Percentiles rank a stretch among this genome's conserved stretches.
Conservation (phyloP, 176 grass and related monocot genomes). For the Eremochloa ophiuroides region DNA sequence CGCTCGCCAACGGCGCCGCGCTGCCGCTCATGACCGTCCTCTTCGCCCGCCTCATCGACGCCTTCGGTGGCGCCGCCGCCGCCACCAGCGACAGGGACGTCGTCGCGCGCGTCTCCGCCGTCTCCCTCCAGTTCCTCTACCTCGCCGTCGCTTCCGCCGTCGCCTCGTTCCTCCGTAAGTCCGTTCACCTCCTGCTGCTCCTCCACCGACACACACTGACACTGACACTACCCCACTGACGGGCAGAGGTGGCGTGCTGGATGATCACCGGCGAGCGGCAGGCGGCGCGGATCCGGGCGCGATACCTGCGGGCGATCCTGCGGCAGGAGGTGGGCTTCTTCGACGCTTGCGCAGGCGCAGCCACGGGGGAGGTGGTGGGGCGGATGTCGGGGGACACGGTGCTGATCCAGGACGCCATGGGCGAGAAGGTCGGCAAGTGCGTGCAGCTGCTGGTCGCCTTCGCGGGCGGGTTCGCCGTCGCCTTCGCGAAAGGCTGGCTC, state of each 20-base stretch:
- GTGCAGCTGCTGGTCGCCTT: conserved; percentile 50
- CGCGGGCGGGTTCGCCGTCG: conserved; percentile 51
- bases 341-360: conserved; percentile 53
- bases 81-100: conserved; percentile 24
- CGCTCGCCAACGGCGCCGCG: conserved; percentile 47
- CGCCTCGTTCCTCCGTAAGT: conserved; percentile 61
- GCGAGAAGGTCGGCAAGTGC: conserved; percentile 77
- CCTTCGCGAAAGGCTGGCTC: conserved; percentile 60
- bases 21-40: conserved; percentile 61
- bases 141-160: conserved; percentile 39
- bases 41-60: conserved; percentile 46
- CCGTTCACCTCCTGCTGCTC: not conserved
- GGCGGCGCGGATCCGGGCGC: conserved; percentile 45
- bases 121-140: conserved; percentile 45
- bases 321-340: conserved; percentile 66
- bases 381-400: conserved; percentile 76
- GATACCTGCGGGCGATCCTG: conserved; percentile 62
- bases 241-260: conserved; percentile 69
- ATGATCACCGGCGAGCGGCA: conserved; percentile 73
- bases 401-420: conserved; percentile 87
- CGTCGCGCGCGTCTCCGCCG: conserved; percentile 36
- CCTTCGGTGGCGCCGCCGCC: conserved; percentile 51
- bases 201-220: not conserved
- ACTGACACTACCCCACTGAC: not conserved
- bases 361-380: conserved; percentile 56